Conservation (phyloP, 176 grass and related monocot species). For the Oryza glaberrima region DNA sequence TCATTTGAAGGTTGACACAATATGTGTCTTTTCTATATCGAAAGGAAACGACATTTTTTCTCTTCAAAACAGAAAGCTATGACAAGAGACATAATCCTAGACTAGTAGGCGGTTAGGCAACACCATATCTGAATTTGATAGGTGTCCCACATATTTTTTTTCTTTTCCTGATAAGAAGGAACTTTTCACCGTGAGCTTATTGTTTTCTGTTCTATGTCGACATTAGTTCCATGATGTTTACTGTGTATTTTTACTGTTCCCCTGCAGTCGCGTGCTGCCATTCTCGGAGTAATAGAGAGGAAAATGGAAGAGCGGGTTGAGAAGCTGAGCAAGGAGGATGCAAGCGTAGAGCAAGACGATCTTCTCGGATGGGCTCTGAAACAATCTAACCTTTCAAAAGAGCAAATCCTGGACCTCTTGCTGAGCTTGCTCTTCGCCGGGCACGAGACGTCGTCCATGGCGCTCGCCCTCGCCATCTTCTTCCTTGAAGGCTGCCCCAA, state of each 20-base stretch:
- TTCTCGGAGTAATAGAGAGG: slow-evolving; percentile 84
- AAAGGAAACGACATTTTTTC: slow-evolving; percentile 23
- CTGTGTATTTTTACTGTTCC: neutral
- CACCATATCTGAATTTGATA: slow-evolving; percentile 26
- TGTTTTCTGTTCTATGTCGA: neutral
- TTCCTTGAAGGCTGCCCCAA: slow-evolving; percentile 85
- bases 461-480: slow-evolving; percentile 80
- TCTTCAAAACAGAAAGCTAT: slow-evolving; percentile 31
- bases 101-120: slow-evolving; percentile 42
- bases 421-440: slow-evolving; percentile 91
- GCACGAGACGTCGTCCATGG: slow-evolving; percentile 94
- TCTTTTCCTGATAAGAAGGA: neutral
- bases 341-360: slow-evolving; percentile 69
- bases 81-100: slow-evolving; percentile 24
- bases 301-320: slow-evolving; percentile 74
- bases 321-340: slow-evolving; percentile 44
- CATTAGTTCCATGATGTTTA: neutral
- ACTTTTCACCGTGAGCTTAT: neutral
- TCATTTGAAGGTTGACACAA: neutral
- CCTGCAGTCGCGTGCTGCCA: slow-evolving; percentile 63
- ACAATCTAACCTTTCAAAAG: slow-evolving; percentile 68
- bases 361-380: slow-evolving; percentile 87
- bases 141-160: neutral
- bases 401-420: slow-evolving; percentile 94
- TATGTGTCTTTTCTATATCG: slow-evolving; percentile 15